Evolutionary conservation across 2,329 filamentous ascomycete species (phyloP), one percentile per base, ranked within the genome.

Genomic region (Sporothrix sp.): DNA sequence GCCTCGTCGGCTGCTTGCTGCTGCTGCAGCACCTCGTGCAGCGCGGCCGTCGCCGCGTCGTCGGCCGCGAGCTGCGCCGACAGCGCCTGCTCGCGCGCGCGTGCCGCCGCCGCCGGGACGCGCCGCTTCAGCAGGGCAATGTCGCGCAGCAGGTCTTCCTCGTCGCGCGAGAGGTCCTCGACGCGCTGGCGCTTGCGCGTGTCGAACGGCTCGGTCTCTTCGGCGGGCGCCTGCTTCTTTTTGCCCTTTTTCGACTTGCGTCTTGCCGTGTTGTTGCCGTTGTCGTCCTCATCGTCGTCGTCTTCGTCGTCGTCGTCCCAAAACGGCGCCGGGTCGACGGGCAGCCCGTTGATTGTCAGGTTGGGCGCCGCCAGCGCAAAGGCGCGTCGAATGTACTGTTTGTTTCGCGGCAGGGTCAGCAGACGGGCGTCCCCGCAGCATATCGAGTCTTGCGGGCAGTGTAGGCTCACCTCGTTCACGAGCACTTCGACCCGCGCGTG

Each of bases 141-240:
- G 58, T 82, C 76, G 57, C 79, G 75, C 39, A 82, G 74, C 3
- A 84, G 71, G 59, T 78, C 78, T 60, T 83, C 79, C 58, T 84
- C 80, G 52, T 81, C 72, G 53, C 74, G 69, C 54, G 76, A 71
- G n/a, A 82, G 72, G 33, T 77, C 73, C 60, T 79, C 77, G 57
- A 82, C 75, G 58, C 71, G 73, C 54, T 72, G 69, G 60, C 79
- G 78, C 58, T 77, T 74, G 61, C 75, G 75, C 3, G 68, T 65
- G 67, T 83, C 76, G 59, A 82, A 82, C 28, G 79, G 74, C 58
- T 81, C 78, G 68, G 78, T 79, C 52, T 68, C 65, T 39, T 70
- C 67, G 23, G 70, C 64, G 7, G 42, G 42, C 30, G 47, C 28
- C 30, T 33, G 28, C 38, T 32, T 37, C 28, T 30, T 50, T 37